phyloP scores from a whole-genome alignment of 2,329 filamentous ascomycete genomes.

The Pyricularia grisea region DNA sequence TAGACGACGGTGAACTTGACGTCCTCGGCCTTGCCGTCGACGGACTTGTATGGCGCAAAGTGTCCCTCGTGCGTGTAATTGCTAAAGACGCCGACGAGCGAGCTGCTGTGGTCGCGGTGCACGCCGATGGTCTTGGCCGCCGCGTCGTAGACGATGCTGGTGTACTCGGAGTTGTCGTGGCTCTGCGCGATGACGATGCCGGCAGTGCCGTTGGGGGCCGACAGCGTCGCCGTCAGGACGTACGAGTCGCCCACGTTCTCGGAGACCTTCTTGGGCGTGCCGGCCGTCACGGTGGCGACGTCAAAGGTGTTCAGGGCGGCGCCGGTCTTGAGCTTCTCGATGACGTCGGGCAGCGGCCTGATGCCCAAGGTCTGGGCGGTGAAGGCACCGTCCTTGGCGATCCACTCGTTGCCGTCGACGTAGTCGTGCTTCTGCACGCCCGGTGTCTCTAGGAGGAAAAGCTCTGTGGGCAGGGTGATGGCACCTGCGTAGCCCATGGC shows the following conservation, averaged over 20 bases:
- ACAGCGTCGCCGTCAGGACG: neutral
- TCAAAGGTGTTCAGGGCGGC: neutral
- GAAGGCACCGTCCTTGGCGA: neutral
- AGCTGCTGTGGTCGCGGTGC: constrained; percentile 1
- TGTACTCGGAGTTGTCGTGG: neutral
- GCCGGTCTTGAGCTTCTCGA: neutral
- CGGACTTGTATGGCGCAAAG: neutral
- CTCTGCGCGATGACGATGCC: constrained; percentile 1
- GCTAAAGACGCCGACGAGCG: neutral
- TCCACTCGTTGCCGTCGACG: constrained; percentile 1
- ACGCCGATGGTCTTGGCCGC: neutral
- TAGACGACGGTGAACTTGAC: constrained; percentile 1
- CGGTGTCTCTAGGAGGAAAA: neutral
- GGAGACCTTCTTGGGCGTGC: neutral
- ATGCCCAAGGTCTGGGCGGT: no score
- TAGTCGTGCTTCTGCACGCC: neutral
- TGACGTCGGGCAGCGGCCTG: no score
- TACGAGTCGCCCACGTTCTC: constrained; percentile 1
- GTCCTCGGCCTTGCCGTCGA: neutral
- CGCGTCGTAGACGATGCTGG: constrained; percentile 1
- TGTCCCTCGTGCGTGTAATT: neutral
- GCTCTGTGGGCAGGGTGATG: constrained; percentile 1
- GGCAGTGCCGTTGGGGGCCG: neutral
- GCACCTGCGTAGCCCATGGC: constrained; percentile 1
- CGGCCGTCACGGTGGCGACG: neutral